Base-by-base conservation (phyloP, 495 filamentous ascomycete species). In the Jackrogersella multiformis region DNA sequence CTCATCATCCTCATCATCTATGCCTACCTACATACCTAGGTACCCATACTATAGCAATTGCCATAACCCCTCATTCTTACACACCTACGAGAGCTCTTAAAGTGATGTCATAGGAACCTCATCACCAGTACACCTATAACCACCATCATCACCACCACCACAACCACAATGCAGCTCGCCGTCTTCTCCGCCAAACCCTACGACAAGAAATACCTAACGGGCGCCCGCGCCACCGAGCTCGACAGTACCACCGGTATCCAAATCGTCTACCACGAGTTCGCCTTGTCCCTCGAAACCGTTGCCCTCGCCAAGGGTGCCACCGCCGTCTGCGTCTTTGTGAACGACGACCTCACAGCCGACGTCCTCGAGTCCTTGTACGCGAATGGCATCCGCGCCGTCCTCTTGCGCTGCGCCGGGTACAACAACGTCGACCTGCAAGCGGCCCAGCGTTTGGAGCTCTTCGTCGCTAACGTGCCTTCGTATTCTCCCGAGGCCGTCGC, bases 401-500 rank as follows among this genome's bases (percentile, higher is more conserved):
- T 88, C 16, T 83, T 91, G 49, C 87, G 89, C 68, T 91, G 89
- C 75, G 89, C 89, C 0, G 89, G 89, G 32, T 90, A 81, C 80
- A 91, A 91, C 74, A 88, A 90, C 71, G 81, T 91, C 59, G 85
- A 90, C 70, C 80, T 91, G 12, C 32, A 39, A 6, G 73, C 78
- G 0, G 89, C 89, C 62, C 78, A 85, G 62, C 64, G 69, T 20
- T 80, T 89, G 2, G 84, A 84, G 38, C 70, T 91, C 71, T 85
- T 88, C 72, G 87, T 91, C 49, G 87, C 86, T 60, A 85, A 85
- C 56, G 89, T 92, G 18, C 88, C 88, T 0, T 80, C 88, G 1
- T 91, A 92, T 74, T 87, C 86, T 3, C 89, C 89, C 59, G 88
- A 90, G 68, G 86, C 89, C 3, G 89, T 92, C 2, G 89, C 89